phyloP scores from a whole-genome alignment of 2,329 filamentous ascomycete species.

The Zymoseptoria crescenta region DNA sequence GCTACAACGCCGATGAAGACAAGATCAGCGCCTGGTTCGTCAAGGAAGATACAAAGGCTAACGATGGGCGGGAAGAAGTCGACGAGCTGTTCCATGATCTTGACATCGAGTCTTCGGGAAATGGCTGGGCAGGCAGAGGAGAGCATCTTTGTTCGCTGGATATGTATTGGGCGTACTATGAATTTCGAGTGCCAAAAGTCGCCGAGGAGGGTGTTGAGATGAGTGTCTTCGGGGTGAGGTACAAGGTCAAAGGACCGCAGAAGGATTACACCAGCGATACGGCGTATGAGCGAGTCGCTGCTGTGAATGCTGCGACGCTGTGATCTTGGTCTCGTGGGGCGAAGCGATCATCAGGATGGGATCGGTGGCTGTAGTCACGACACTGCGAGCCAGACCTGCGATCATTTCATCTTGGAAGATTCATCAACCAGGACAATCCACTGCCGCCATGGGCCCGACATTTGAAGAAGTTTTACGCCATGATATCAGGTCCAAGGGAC shows the following conservation, averaged over 20 bases:
- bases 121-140: slow-evolving; percentile 54
- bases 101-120: slow-evolving; percentile 44
- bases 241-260: slow-evolving; percentile 32
- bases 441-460: slow-evolving; percentile 11
- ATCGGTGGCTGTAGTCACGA: background rate
- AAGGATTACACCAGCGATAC: slow-evolving; percentile 33
- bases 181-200: slow-evolving; percentile 44
- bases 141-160: slow-evolving; percentile 65
- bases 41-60: slow-evolving; percentile 52
- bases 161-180: slow-evolving; percentile 62
- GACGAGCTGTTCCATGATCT: slow-evolving; percentile 71
- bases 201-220: slow-evolving; percentile 19
- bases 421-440: background rate
- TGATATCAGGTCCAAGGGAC: slow-evolving; percentile 2
- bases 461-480: slow-evolving; percentile 15
- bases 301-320: background rate
- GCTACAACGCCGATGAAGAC: slow-evolving; percentile 58
- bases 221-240: slow-evolving; percentile 30
- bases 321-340: background rate
- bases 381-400: no score
- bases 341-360: background rate
- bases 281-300: slow-evolving; percentile 24
- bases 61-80: slow-evolving; percentile 36
- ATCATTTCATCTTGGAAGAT: background rate
- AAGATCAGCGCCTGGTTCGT: slow-evolving; percentile 67